Evolutionary conservation across 2,329 filamentous ascomycete genomes (phyloP), one percentile per base, ranked within the genome.

Genomic region (Talaromyces sp.): DNA sequence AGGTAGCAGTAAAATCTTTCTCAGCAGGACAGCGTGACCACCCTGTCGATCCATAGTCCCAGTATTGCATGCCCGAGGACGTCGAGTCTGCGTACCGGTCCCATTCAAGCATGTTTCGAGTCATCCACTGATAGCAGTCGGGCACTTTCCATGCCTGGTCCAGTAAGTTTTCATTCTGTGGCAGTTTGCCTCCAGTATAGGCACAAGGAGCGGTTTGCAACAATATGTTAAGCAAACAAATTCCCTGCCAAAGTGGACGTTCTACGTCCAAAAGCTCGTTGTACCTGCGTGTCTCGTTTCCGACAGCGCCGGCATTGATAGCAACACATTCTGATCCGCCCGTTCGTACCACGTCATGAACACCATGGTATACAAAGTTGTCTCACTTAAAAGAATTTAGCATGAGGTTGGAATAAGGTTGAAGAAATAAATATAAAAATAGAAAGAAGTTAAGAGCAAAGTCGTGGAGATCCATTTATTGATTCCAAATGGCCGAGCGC

Each of bases 371-470:
- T 50, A 35, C 24, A 37, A 45, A 22, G 27, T 60, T 24, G 16
- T 39, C 54, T 24, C 54, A 27, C 19, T 5, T 1, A 33, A 8
- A 24, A 60, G n/a, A 60, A 60, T 7, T 3, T 22, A 35, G 8
- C 16, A 22, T 7, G 59, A 61, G 43, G 59, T 61, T 47, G 45
- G 14, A 50, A 61, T 61, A 50, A 61, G 27, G 43, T 61, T 49
- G 41, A 49, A 60, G 16, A 60, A 47, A 14, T 43, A 60, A 14
- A 33, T 33, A 57, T 39, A 57, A 24, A 37, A 37, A 35, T 22
- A 19, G 7, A 37, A 37, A 35, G 11, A 56, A 37, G 33, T 11
- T 22, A 37, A 57, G 33, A 56, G 1, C 19, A 41, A 14, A 22
- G 37, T 14, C 2, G 10, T 27, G 13, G 33, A 39, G 35, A 31